Base-by-base conservation (phyloP, 2,329 filamentous ascomycete genomes). In the Fonsecaea monophora region DNA sequence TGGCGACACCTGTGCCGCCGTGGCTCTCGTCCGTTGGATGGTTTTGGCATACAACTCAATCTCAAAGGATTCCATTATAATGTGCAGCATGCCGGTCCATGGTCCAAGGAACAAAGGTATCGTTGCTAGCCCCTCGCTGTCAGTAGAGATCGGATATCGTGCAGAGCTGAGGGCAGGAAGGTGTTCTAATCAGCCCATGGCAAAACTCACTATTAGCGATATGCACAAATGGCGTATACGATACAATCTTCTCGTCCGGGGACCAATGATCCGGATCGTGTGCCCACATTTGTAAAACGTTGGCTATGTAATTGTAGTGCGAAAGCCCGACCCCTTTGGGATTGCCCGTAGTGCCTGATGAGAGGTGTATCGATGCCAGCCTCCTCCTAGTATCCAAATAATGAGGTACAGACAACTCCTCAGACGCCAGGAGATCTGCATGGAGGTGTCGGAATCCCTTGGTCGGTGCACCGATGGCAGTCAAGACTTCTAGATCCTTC, bases 261-360 rank as follows among this genome's bases (percentile, higher is more conserved):
- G 58, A 53, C 42, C 65, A 69, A 18, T 66, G 67, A 30, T 66
- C 65, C 7, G 69, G 62, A 64, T 92, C 89, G 4, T 84, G 80
- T 35, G 79, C 75, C 1, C 77, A 77, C 35, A 84, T 75, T 78
- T 91, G 89, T 34, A 85, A 71, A 4, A 88, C 76, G 77, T 97
- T 96, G 66, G 92, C 82, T 10, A 96, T 85, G 64, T 97, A 88
- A 76, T 97, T 97, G 70, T 81, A 78, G 78, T 97, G 94, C 8
- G 88, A 90, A 37, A 97, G 83, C 86, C 92, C 91, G 13, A 97
- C 94, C 13, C 94, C 94, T 79, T 97, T 97, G 0, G 94, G 94
- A 59, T 93, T 81, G 1, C 94, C 94, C 0, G 94, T 97, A 0
- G 94, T 98, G 4, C 94, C 94, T 6, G 90, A 93, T 58, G 89